Base-by-base conservation (phyloP, 1,284 basidiomycete genomes). In the Sporisorium exsertum region DNA sequence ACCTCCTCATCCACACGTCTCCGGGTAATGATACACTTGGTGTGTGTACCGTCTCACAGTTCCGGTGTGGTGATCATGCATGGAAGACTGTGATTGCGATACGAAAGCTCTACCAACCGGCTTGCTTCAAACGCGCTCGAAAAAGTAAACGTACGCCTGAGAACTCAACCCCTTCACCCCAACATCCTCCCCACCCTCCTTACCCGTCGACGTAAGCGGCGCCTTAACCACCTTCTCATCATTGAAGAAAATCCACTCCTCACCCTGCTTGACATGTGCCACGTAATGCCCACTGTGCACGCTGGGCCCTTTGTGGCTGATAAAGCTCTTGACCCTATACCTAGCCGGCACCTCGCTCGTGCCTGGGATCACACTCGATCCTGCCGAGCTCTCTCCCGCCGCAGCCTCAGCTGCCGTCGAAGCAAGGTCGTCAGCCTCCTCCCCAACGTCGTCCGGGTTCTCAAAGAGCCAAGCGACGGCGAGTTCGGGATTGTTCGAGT, bases 381-480 rank as follows among this genome's bases (percentile, higher is more conserved):
- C 45, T 4, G 27, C 55, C 9, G 64, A 64, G 10, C 15, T 29
- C 24, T 64, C 59, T 16, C 32, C 63, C 4, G 40, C 59, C 22
- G 6, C 61, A 8, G 10, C 35, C n/a, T 42, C 54, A 3, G 45
- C 56, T 12, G 53, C 26, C n/a, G 24, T 10, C 45, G 33, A 29
- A 43, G 43, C 26, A 50, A 65, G 1, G 84, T 71, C 18, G 83
- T 78, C 3, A 8, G 20, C n/a, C 18, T 91, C 90, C 2, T 80
- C 93, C 22, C 94, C 94, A 1, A 86, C 88, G 78, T 97, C 95
- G 64, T 94, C 94, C 0, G 95, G 92, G 81, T 99, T 93, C 70
- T 90, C 94, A 87, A 99, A 98, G n/a, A 98, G 87, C 96, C 96
- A 99, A 76, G 97, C 95, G 3, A 98, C 91, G 0, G 95, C 95